phyloP scores from a whole-genome alignment of 495 filamentous ascomycete species.

The Xylaria longipes region DNA sequence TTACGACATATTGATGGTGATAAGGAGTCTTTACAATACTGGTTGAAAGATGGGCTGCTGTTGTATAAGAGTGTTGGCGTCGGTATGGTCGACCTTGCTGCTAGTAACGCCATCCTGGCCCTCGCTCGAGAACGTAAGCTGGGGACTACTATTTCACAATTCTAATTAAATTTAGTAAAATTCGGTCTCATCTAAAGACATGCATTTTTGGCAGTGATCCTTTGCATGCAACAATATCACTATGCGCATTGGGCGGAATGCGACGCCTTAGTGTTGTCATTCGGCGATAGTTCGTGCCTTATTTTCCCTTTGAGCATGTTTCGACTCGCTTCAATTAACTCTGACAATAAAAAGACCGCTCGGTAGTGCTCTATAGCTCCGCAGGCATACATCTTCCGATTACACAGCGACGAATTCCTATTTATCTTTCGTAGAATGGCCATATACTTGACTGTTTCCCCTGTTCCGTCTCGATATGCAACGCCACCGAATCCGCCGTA shows the following conservation, averaged over 20 bases:
- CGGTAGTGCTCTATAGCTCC: not conserved
- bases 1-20: slow-evolving; percentile 48
- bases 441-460: too few relatives aligned
- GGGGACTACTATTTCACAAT: slow-evolving; percentile 67
- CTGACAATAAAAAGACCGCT: not conserved
- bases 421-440: too few relatives aligned
- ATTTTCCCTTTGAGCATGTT: not conserved
- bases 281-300: not conserved
- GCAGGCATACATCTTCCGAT: not conserved
- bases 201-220: not conserved
- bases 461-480: too few relatives aligned
- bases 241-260: not conserved
- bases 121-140: slow-evolving; percentile 69
- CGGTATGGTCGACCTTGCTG: slow-evolving; percentile 69
- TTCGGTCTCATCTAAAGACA: not conserved
- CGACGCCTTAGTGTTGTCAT: not conserved
- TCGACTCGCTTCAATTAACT: too few relatives aligned
- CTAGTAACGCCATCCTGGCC: slow-evolving; percentile 68
- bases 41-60: slow-evolving; percentile 74
- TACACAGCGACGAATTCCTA: not conserved
- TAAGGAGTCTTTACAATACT: slow-evolving; percentile 60
- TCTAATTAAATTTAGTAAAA: slow-evolving; percentile 43
- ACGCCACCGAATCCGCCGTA: too few relatives aligned
- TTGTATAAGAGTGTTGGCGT: slow-evolving; percentile 72
- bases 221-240: not conserved